A percentile compares a stretch with the other conserved stretches of the same genome.
phyloP scores from a whole-genome alignment of 225 moss, liverwort and hornwort genomes.

The Polytrichum commune region DNA sequence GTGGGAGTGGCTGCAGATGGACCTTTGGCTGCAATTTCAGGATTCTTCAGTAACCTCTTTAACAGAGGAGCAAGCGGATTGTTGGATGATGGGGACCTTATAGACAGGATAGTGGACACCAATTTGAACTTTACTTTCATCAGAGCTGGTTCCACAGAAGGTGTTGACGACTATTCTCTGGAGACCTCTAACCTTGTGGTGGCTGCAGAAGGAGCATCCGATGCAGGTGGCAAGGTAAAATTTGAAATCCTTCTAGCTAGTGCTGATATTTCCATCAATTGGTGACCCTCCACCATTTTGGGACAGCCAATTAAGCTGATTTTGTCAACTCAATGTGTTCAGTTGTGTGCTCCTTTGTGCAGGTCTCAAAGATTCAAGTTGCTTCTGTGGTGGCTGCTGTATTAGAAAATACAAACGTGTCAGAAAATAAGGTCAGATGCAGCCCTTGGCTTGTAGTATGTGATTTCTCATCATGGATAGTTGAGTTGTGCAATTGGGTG shows the following conservation, averaged over 20 bases:
- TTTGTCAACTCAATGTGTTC: not conserved
- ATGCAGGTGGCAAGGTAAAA: slow-evolving; percentile 69
- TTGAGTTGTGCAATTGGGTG: too few relatives aligned
- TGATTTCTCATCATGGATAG: too few relatives aligned
- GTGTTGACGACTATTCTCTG: slow-evolving; percentile 81
- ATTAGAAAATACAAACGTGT: slow-evolving; percentile 55
- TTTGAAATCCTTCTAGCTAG: not conserved
- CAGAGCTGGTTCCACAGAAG: slow-evolving; percentile 69
- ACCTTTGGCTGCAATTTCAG: slow-evolving; percentile 66
- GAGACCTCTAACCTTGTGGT: slow-evolving; percentile 77
- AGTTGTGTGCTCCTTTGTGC: slow-evolving; percentile 21
- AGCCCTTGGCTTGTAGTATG: too few relatives aligned
- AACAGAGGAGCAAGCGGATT: slow-evolving; percentile 35
- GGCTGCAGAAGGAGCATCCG: slow-evolving; percentile 71
- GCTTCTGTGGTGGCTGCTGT: slow-evolving; percentile 80
- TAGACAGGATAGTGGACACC: slow-evolving; percentile 70
- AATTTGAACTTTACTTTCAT: slow-evolving; percentile 76
- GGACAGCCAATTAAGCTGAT: too few relatives aligned
- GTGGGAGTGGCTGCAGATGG: slow-evolving; percentile 46
- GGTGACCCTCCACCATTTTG: not conserved
- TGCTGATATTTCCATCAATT: not conserved
- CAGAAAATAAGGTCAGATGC: slow-evolving; percentile 71
- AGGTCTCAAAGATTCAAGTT: slow-evolving; percentile 93
- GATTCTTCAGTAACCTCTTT: slow-evolving; percentile 68
- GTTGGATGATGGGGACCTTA: slow-evolving; percentile 47